A percentile compares a stretch with the other conserved stretches of the same genome.
Conservation (phyloP, 331 rosid species). For the Pyrus hybrid region DNA sequence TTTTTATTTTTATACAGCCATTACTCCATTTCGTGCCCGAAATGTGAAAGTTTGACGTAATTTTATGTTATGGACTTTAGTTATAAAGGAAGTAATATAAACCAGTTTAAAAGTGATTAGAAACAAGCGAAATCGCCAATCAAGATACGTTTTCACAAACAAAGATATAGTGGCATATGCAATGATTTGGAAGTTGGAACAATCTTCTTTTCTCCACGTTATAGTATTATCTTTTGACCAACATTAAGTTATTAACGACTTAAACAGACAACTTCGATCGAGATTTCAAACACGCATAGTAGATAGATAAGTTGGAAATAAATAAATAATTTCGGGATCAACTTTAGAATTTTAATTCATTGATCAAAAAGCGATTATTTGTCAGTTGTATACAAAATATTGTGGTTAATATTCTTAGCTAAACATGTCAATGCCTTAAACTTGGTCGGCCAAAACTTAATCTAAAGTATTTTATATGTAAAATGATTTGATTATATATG, state of each 20-base stretch:
- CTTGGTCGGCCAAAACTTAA: neutral
- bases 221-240: too few species aligned
- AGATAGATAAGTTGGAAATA: neutral
- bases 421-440: neutral
- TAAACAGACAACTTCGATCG: neutral
- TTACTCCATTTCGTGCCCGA: too few species aligned
- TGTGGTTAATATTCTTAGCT: too few species aligned
- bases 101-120: neutral
- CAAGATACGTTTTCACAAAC: neutral
- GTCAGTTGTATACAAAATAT: neutral
- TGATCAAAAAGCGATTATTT: neutral
- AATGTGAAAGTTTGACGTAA: too few species aligned
- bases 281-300: neutral
- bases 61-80: too few species aligned
- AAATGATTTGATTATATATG: neutral
- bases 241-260: neutral
- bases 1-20: too few species aligned
- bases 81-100: too few species aligned
- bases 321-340: neutral
- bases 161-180: neutral
- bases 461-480: neutral
- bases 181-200: neutral
- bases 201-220: too few species aligned
- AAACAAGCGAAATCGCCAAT: neutral
- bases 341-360: neutral